Evolutionary conservation across 2,329 filamentous ascomycete species (phyloP).

Genomic region (Fusarium staphyleae): DNA sequence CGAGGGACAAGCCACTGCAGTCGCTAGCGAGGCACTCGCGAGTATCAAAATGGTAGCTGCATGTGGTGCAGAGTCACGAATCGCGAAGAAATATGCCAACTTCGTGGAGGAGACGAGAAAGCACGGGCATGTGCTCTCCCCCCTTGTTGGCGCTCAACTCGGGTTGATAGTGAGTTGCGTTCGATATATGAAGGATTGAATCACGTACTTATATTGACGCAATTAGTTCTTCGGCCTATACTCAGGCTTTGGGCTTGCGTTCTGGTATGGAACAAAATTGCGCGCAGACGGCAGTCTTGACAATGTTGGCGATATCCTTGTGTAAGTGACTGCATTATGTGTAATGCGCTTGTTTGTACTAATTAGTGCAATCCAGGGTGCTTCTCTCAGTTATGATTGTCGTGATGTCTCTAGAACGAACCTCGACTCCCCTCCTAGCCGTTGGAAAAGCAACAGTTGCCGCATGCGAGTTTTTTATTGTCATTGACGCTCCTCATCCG

Average conservation of each 20-base stretch:
- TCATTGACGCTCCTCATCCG: constrained; percentile 58
- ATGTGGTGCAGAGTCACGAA: constrained; percentile 65
- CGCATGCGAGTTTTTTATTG: constrained; percentile 63
- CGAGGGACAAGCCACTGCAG: constrained; percentile 63
- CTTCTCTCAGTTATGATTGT: constrained; percentile 66
- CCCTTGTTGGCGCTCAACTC: constrained; percentile 61
- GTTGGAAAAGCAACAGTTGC: constrained; percentile 64
- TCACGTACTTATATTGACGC: constrained; percentile 24
- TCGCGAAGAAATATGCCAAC: constrained; percentile 59
- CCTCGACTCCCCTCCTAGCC: constrained; percentile 65
- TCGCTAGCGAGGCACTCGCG: constrained; percentile 67
- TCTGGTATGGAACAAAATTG: constrained; percentile 68
- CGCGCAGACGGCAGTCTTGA: constrained; percentile 55
- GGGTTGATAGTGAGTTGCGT: constrained; percentile 51
- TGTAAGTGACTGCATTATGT: constrained; percentile 53
- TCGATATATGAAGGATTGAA: neutral
- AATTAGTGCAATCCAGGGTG: constrained; percentile 45
- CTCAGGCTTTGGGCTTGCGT: constrained; percentile 62
- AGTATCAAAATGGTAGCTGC: constrained; percentile 69
- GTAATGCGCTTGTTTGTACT: neutral
- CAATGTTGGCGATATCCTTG: constrained; percentile 61
- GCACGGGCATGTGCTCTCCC: constrained; percentile 57
- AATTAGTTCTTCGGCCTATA: constrained; percentile 61
- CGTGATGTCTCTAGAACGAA: constrained; percentile 62
- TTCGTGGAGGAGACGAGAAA: constrained; percentile 63